Evolutionary conservation across 345 rosid species (phyloP), one percentile per base, ranked within the genome.

Genomic region (Luvunga scandens): DNA sequence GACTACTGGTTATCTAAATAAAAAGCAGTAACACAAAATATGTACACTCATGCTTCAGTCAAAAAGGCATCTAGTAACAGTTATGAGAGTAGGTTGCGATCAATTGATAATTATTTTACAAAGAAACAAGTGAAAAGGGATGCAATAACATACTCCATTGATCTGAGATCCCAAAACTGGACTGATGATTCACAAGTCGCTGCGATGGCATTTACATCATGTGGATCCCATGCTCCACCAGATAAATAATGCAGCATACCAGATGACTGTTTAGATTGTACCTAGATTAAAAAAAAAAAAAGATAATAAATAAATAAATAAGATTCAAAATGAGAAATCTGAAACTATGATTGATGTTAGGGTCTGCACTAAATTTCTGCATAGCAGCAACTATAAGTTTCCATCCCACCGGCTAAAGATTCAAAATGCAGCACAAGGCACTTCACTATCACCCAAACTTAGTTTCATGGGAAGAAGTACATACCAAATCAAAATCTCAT

Each of bases 161-260:
- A 85, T 45, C 97, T 85, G 14, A 93, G 80, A 86, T 93, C 98
- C 96, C 97, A 93, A 80, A 95, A 88, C 84, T 95, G 94, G 81
- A 95, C 77, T 53, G 98, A 92, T 53, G 99, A 93, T 78, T 92
- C 99, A 86, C 88, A 85, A 75, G 96, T 90, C 39, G 93, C 92
- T 50, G 93, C 97, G 42, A 93, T 81, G 83, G 88, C 75, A 87
- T 92, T 95, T 63, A 86, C 82, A 45, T 93, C 93, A 86, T 95
- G 97, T 4, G 96, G 98, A 89, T 94, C 94, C 98, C 97, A 91
- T 24, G 95, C 97, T 82, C 97, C 97, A 82, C 98, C 94, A 81
- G 93, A 89, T 75, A 93, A 81, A 82, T 86, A 87, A 73, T 93
- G 98, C 77, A 93, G 83, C 94, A 91, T 86, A 69, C 98, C 97